These are phyloP conservation scores for Dioszegia crocea DNA, from an alignment of 768 basidiomycete species.

Conservation along the genomic window DNA sequence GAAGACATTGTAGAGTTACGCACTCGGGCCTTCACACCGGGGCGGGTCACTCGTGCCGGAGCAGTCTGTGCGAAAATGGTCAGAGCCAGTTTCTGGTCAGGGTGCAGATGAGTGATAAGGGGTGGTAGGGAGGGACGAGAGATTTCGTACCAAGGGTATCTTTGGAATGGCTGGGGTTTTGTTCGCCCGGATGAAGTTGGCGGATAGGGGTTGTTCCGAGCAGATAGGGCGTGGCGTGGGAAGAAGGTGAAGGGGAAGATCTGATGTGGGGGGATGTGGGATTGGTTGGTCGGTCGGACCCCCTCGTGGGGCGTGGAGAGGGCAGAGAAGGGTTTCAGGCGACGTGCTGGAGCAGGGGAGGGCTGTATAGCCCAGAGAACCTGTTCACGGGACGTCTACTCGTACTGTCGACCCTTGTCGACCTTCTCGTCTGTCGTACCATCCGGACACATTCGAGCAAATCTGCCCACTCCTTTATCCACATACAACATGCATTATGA, in stretches of 20 bases:
- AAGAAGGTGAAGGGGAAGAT: constrained; percentile 1
- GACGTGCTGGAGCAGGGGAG: constrained; percentile 18
- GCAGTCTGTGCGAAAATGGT: neutral
- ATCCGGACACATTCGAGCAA: neutral
- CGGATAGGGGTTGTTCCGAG: neutral
- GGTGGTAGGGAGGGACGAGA: neutral
- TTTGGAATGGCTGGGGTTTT: neutral
- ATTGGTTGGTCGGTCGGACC: neutral
- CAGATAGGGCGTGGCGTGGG: neutral
- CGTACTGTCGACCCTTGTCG: neutral
- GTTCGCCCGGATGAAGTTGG: neutral
- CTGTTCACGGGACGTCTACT: constrained; percentile 14
- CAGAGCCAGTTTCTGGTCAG: neutral
- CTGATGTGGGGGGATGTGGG: constrained; percentile 10
- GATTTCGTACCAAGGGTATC: neutral
- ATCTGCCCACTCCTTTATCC: neutral
- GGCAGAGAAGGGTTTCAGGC: neutral
- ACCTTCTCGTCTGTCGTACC: neutral
- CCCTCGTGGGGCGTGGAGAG: neutral
- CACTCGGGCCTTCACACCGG: constrained; percentile 32
- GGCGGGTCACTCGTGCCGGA: neutral
- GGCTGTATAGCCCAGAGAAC: constrained; percentile 24
- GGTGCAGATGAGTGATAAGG: neutral
- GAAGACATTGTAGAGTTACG: constrained; percentile 22
- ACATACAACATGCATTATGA: constrained; percentile 1